Base-by-base conservation (phyloP, 805 yeast genomes). In the Teunomyces funiuensis region DNA sequence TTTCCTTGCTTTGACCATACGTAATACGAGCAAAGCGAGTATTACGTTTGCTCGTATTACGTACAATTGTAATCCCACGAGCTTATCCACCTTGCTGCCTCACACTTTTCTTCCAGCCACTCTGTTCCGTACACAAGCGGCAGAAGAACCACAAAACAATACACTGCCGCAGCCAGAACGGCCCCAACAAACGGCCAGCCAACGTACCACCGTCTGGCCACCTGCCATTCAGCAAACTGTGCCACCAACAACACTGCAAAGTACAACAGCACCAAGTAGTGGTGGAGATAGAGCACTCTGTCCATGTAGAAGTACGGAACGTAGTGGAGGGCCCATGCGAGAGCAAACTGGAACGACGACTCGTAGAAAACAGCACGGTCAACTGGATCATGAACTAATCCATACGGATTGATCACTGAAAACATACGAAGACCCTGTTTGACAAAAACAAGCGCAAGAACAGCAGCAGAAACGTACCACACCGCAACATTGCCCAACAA, bases 311-410 rank as follows among this genome's bases (percentile, higher is more conserved):
- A 67, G 46, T 76, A 80, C 14, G 93, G 91, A 30, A 74, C 47
- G 46, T 70, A 77, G 51, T 83, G 82, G 16, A 81, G 22, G 1
- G 69, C 45, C 77, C 81, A 86, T 1, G 88, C 93, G 2, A 77
- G 44, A 13, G 75, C 49, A 42, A 61, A 74, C 44, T 73, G 75
- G 10, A 67, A 42, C 9, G 60, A 42, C 28, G 51, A 43, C 22
- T 42, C 36, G 43, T 58, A 60, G 40, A 53, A 60, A 10, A 43
- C 39, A 6, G 42, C 28, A 2, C 40, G 39, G 10, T 42, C 37
- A 5, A 36, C 15, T 0, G 53, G 31, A 40, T 59, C 61, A 14
- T 34, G 22, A 5, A 47, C 40, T 2, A 50, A 27, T 3, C 17
- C 28, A 42, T 61, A 69, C 22, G 74, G 74, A 46, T 67, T 69